A percentile compares a stretch with the other conserved stretches of the same genome.
Evolutionary conservation across 2,329 filamentous ascomycete species (phyloP).

Genomic region (Neonectria magnoliae): DNA sequence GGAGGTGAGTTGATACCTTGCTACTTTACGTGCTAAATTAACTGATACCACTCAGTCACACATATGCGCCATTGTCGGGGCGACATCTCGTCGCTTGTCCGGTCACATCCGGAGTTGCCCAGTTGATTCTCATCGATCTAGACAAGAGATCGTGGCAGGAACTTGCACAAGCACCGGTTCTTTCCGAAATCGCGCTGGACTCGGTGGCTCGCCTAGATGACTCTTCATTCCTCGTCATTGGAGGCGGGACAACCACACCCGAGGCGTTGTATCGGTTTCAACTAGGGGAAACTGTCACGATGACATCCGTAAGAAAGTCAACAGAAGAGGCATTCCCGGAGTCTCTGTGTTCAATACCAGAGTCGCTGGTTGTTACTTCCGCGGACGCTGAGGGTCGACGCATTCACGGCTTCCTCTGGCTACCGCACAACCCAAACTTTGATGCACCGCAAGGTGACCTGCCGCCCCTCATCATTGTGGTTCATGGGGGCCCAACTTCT

Average conservation of each 20-base stretch:
- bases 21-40: neutral
- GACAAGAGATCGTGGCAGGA: slow-evolving; percentile 42
- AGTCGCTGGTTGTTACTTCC: slow-evolving; percentile 46
- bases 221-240: slow-evolving; percentile 51
- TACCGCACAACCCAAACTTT: slow-evolving; percentile 59
- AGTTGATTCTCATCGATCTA: slow-evolving; percentile 53
- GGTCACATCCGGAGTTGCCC: slow-evolving; percentile 46
- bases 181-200: slow-evolving; percentile 49
- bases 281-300: slow-evolving; percentile 36
- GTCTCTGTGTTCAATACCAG: slow-evolving; percentile 50
- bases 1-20: slow-evolving; percentile 40
- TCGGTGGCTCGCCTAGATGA: slow-evolving; percentile 49
- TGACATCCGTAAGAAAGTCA: slow-evolving; percentile 47
- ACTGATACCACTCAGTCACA: slow-evolving; percentile 45
- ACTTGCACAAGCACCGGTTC: slow-evolving; percentile 41
- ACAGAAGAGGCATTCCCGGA: slow-evolving; percentile 45
- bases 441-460: slow-evolving; percentile 48
- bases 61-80: slow-evolving; percentile 51
- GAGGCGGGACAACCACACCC: slow-evolving; percentile 45
- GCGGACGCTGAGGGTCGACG: slow-evolving; percentile 42
- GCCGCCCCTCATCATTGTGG: slow-evolving; percentile 60
- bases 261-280: slow-evolving; percentile 50
- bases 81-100: slow-evolving; percentile 49
- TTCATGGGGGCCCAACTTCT: slow-evolving; percentile 63
- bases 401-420: slow-evolving; percentile 59